Conservation (phyloP, 1,284 basidiomycete genomes). For the Mrakiaceae sp. region DNA sequence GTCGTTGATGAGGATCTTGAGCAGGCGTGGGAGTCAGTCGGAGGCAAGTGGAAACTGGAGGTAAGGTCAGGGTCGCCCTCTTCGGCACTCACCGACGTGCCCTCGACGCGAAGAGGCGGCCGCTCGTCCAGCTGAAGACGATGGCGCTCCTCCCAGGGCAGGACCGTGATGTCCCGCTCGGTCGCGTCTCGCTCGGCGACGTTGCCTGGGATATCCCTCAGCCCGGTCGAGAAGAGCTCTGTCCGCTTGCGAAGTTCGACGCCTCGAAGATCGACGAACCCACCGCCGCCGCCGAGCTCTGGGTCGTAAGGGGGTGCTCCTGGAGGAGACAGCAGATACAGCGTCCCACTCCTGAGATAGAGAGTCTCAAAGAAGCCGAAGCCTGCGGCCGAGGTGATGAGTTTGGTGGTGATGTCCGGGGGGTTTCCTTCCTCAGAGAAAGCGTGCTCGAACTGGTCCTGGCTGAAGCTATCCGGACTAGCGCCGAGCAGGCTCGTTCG, state of each 20-base stretch:
- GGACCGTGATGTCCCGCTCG: not conserved
- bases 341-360: not conserved
- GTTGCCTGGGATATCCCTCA: too few relatives aligned
- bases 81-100: not conserved
- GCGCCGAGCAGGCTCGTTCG: too few relatives aligned
- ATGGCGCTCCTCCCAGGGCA: not conserved
- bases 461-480: too few relatives aligned
- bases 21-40: too few relatives aligned
- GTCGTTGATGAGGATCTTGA: not conserved
- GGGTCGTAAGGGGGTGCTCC: not conserved
- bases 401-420: too few relatives aligned
- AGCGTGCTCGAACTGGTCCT: too few relatives aligned
- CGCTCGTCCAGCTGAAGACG: too few relatives aligned
- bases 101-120: not conserved
- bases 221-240: not conserved
- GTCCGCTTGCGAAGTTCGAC: not conserved
- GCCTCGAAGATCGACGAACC: not conserved
- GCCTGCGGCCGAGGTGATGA: not conserved
- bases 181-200: not conserved
- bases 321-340: not conserved
- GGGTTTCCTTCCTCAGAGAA: too few relatives aligned
- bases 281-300: not conserved
- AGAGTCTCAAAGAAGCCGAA: not conserved
- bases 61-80: not conserved
- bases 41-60: not conserved